Evolutionary conservation across 768 basidiomycete genomes (phyloP).

Genomic region (Cystofilobasidium bisporidii): DNA sequence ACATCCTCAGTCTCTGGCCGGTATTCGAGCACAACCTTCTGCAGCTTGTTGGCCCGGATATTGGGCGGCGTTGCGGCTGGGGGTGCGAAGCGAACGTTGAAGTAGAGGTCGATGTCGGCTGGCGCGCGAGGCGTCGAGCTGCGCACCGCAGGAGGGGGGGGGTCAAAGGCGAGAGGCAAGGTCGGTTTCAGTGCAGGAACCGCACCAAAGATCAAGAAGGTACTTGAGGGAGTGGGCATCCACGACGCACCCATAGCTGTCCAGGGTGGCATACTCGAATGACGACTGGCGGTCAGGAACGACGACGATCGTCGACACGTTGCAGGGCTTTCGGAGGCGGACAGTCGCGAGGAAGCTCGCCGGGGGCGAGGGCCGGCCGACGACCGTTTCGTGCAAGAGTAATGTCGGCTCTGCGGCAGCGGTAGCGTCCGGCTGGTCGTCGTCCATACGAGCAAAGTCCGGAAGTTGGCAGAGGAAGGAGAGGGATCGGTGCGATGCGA

Average conservation of each 20-base stretch:
- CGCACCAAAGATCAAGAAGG: too few relatives aligned
- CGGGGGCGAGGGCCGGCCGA: not conserved
- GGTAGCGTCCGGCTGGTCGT: not conserved
- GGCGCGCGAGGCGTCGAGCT: not conserved
- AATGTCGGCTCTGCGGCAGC: not conserved
- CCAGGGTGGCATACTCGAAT: not conserved
- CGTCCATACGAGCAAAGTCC: not conserved
- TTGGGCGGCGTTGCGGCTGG: not conserved
- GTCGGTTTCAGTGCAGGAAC: too few relatives aligned
- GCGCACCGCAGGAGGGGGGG: not conserved
- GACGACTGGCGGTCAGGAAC: not conserved
- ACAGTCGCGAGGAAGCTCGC: not conserved
- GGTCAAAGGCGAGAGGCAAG: too few relatives aligned
- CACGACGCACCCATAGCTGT: not conserved
- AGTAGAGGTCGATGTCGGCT: not conserved
- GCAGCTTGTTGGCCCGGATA: not conserved
- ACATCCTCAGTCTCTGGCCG: not conserved
- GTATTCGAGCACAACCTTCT: not conserved
- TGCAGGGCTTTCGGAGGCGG: not conserved
- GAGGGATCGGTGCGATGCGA: too few relatives aligned
- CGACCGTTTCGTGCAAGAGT: not conserved
- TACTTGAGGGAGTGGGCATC: too few relatives aligned
- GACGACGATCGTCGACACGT: not conserved
- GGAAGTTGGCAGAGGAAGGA: too few relatives aligned
- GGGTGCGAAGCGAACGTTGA: not conserved